Evolutionary conservation across 2,329 filamentous ascomycete species (phyloP).

Genomic region (Alternaria postmessia): DNA sequence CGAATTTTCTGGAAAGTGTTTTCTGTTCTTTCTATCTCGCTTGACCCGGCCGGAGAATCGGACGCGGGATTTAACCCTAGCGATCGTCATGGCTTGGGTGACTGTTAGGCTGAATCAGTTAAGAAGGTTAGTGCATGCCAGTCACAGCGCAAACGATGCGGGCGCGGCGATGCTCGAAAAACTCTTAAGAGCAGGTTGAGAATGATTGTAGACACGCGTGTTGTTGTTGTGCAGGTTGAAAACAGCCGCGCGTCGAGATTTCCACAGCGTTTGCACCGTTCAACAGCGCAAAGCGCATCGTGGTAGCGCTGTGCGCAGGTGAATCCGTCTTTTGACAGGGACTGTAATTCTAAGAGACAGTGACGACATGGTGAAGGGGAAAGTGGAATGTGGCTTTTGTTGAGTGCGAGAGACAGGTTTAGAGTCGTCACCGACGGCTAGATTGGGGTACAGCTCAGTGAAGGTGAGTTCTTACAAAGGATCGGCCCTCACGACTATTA

Average conservation of each 20-base stretch:
- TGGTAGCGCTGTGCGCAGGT: not conserved
- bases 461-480: not conserved
- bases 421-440: not conserved
- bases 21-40: not conserved
- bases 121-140: not conserved
- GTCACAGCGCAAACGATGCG: not conserved
- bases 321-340: not conserved
- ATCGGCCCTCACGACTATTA: not conserved
- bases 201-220: not conserved
- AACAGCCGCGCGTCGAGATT: not conserved
- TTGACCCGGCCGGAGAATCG: not conserved
- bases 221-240: slow-evolving; percentile 2
- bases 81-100: not conserved
- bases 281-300: not conserved
- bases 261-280: not conserved
- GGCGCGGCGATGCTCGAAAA: not conserved
- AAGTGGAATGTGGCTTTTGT: not conserved
- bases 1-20: not conserved
- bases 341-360: not conserved
- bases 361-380: slow-evolving; percentile 4
- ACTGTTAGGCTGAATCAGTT: not conserved
- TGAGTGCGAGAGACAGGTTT: not conserved
- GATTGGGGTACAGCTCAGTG: not conserved
- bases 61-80: slow-evolving; percentile 6
- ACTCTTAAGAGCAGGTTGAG: not conserved